Evolutionary conservation across 192 early-diverging fungal genomes (phyloP).

Genomic region (Entomortierella parvispora): DNA sequence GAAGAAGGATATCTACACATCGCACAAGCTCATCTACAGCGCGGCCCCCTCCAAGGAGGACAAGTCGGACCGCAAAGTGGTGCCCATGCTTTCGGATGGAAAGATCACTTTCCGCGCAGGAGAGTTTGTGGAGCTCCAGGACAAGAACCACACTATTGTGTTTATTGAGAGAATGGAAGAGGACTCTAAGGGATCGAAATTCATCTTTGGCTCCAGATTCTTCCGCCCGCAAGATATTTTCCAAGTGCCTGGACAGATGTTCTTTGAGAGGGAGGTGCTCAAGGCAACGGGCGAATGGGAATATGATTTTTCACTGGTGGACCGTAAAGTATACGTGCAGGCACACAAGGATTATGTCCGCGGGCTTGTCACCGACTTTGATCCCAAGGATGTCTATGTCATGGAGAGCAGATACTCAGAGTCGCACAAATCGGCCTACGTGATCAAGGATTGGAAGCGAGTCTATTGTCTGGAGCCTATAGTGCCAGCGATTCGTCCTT

Average conservation of each 20-base stretch:
- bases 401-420: slow-evolving; percentile 50
- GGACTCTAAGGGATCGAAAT: slow-evolving; percentile 28
- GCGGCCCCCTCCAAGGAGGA: slow-evolving; percentile 8
- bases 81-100: slow-evolving; percentile 9
- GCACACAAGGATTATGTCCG: slow-evolving; percentile 46
- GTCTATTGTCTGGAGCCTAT: slow-evolving; percentile 43
- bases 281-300: slow-evolving; percentile 51
- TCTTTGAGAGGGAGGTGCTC: slow-evolving; percentile 52
- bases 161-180: slow-evolving; percentile 39
- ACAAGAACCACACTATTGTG: slow-evolving; percentile 26
- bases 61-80: slow-evolving; percentile 24
- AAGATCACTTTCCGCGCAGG: slow-evolving; percentile 23
- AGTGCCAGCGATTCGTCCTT: slow-evolving; percentile 22
- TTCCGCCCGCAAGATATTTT: slow-evolving; percentile 48
- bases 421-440: slow-evolving; percentile 37
- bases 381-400: slow-evolving; percentile 49
- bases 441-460: slow-evolving; percentile 54
- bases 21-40: slow-evolving; percentile 37
- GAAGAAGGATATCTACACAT: slow-evolving; percentile 37
- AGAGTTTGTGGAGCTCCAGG: slow-evolving; percentile 39
- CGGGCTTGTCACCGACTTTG: slow-evolving; percentile 32
- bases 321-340: slow-evolving; percentile 44
- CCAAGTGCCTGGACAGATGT: slow-evolving; percentile 43
- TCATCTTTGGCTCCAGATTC: slow-evolving; percentile 47
- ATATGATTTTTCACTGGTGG: slow-evolving; percentile 37